Evolutionary conservation across 2,329 filamentous ascomycete genomes (phyloP).

Genomic region (Pleurostoma richardsiae): DNA sequence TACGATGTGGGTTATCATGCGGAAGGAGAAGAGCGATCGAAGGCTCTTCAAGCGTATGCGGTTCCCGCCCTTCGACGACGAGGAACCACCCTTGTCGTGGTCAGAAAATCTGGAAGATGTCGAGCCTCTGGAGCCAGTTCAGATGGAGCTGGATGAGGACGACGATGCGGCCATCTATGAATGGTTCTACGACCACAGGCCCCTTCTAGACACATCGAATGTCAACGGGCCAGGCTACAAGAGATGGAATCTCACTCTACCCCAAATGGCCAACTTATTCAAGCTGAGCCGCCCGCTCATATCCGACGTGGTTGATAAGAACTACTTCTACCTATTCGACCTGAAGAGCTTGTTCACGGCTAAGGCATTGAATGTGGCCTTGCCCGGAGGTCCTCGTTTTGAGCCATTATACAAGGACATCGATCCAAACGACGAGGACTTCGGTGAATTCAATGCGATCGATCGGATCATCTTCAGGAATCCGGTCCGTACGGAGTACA

Average conservation of each 20-base stretch:
- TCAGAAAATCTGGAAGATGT: constrained; percentile 99
- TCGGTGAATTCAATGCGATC: constrained; percentile 98
- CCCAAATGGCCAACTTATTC: constrained; percentile 94
- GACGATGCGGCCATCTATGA: constrained; percentile 90
- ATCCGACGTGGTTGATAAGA: constrained; percentile 89
- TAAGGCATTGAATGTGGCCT: constrained; percentile 93
- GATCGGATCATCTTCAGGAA: constrained; percentile 98
- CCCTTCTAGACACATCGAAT: constrained; percentile 84
- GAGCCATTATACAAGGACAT: constrained; percentile 98
- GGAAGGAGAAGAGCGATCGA: constrained; percentile 93
- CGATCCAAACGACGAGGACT: constrained; percentile 97
- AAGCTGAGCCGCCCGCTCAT: constrained; percentile 86
- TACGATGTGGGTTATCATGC: constrained; percentile 99
- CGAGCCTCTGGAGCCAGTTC: constrained; percentile 93
- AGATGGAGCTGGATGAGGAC: constrained; percentile 94
- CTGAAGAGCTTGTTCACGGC: constrained; percentile 91
- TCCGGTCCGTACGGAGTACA: constrained; percentile 90
- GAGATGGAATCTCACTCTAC: constrained; percentile 85
- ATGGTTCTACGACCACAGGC: constrained; percentile 96
- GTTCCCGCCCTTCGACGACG: constrained; percentile 97
- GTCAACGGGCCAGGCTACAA: constrained; percentile 98
- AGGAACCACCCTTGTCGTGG: constrained; percentile 96
- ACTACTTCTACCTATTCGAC: constrained; percentile 98
- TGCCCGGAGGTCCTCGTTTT: constrained; percentile 94
- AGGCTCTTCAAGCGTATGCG: constrained; percentile 98